Evolutionary conservation across 257 asterid species (phyloP).

Genomic region (Nicotiana paniculata): DNA sequence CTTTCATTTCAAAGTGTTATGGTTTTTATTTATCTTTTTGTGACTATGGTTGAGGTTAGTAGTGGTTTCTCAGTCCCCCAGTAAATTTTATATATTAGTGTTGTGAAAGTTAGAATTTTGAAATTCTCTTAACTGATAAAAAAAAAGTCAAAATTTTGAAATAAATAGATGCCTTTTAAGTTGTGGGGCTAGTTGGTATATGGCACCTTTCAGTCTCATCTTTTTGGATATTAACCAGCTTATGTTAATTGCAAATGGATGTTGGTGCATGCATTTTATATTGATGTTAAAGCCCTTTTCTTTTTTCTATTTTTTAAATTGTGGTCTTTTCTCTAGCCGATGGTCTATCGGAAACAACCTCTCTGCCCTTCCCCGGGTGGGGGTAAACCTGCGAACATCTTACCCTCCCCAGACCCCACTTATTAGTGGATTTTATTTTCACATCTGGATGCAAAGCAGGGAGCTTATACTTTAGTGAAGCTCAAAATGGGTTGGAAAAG

Average conservation of each 20-base stretch:
- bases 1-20: no score
- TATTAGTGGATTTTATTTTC: not conserved
- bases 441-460: not conserved
- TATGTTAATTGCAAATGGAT: slow-evolving; percentile 2
- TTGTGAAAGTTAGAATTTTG: not conserved
- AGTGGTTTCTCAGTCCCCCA: no score
- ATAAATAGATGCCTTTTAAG: not conserved
- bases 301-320: no score
- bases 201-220: not conserved
- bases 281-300: not conserved
- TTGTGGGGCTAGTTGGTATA: slow-evolving; percentile 1
- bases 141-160: not conserved
- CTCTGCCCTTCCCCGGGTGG: no score
- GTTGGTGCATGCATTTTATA: slow-evolving; percentile 3
- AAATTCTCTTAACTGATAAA: not conserved
- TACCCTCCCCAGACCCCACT: no score
- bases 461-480: not conserved
- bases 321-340: no score
- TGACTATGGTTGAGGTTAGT: not conserved
- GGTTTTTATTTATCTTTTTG: not conserved
- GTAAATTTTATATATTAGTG: not conserved
- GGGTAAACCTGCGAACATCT: no score
- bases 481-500: slow-evolving; percentile 87
- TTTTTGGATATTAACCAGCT: not conserved
- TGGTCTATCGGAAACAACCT: no score